These are phyloP conservation scores for Stentor coeruleus DNA, from an alignment of 73 alveolate genomes.

Conservation along the genomic window DNA sequence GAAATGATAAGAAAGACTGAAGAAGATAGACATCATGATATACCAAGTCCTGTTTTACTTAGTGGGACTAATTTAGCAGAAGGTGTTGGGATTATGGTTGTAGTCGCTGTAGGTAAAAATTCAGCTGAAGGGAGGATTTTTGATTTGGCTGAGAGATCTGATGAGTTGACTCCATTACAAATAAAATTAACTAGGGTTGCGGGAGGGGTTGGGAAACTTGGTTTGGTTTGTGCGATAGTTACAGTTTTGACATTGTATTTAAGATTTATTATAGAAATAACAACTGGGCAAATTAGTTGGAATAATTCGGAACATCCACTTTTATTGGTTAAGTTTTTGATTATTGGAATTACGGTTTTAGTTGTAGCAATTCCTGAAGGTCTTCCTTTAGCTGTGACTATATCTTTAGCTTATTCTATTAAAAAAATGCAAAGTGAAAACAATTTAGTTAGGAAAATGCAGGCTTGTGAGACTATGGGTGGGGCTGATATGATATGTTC, in stretches of 20 bases:
- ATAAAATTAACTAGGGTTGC: conserved; percentile 84
- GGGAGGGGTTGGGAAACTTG: conserved; percentile 83
- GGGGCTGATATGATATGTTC: conserved; percentile 86
- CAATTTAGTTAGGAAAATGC: conserved; percentile 78
- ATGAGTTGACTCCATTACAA: conserved; percentile 75
- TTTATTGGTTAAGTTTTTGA: conserved; percentile 63
- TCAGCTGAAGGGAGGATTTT: conserved; percentile 58
- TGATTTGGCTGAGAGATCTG: conserved; percentile 33
- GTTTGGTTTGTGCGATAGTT: conserved; percentile 68
- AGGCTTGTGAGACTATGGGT: conserved; percentile 96
- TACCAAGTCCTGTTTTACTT: conserved; percentile 30
- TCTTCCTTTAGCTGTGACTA: conserved; percentile 84
- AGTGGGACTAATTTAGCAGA: conserved; percentile 31
- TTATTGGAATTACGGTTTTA: conserved; percentile 64
- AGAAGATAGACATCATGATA: conserved; percentile 5
- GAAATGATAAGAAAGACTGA: conserved; percentile 23
- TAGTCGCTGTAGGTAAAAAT: conserved; percentile 59
- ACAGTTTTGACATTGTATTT: conserved; percentile 33
- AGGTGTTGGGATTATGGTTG: conserved; percentile 48
- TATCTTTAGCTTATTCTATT: conserved; percentile 76
- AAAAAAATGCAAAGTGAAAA: conserved; percentile 76
- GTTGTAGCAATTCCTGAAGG: conserved; percentile 97
- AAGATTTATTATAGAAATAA: not conserved
- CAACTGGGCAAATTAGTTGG: conserved; percentile 40
- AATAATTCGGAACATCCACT: conserved; percentile 35